A percentile compares a stretch with the other conserved stretches of the same genome.
Conservation (phyloP, 169 alveolate species). For the Eimeria praecox region DNA sequence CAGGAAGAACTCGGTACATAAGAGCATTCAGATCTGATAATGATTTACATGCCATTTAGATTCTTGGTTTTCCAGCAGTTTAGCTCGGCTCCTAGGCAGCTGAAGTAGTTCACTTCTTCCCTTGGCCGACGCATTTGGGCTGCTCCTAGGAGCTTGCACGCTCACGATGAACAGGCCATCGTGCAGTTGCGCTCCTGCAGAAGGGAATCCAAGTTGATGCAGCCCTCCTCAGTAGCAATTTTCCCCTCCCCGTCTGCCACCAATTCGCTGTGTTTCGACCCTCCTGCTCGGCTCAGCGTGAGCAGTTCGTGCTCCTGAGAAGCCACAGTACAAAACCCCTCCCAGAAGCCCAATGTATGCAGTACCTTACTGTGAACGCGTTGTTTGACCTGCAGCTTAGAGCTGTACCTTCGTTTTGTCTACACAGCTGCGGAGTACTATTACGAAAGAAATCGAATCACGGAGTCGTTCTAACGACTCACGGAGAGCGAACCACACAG, state of each 20-base stretch:
- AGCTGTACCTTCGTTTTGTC: not conserved
- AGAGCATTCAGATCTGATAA: too few relatives aligned
- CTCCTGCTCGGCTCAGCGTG: conserved; percentile 62
- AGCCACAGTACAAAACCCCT: not conserved
- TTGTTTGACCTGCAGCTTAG: not conserved
- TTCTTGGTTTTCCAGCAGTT: too few relatives aligned
- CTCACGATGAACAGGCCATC: not conserved
- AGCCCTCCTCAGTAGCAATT: not conserved
- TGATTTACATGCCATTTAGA: too few relatives aligned
- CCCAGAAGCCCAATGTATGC: not conserved
- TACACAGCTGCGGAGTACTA: not conserved
- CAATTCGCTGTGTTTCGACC: not conserved
- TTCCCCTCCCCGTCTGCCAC: not conserved
- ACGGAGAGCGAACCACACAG: conserved; percentile 34
- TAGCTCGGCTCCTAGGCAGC: not conserved
- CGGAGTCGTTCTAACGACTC: not conserved
- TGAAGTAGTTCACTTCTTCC: not conserved
- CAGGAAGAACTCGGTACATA: too few relatives aligned
- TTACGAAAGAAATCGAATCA: not conserved
- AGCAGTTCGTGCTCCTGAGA: conserved; percentile 63
- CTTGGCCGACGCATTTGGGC: not conserved
- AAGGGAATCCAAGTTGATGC: conserved; percentile 12
- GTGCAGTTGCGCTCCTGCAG: not conserved
- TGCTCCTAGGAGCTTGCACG: not conserved
- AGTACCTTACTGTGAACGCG: not conserved